phyloP scores from a whole-genome alignment of 2,329 filamentous ascomycete genomes.

The Ophiostoma ips region DNA sequence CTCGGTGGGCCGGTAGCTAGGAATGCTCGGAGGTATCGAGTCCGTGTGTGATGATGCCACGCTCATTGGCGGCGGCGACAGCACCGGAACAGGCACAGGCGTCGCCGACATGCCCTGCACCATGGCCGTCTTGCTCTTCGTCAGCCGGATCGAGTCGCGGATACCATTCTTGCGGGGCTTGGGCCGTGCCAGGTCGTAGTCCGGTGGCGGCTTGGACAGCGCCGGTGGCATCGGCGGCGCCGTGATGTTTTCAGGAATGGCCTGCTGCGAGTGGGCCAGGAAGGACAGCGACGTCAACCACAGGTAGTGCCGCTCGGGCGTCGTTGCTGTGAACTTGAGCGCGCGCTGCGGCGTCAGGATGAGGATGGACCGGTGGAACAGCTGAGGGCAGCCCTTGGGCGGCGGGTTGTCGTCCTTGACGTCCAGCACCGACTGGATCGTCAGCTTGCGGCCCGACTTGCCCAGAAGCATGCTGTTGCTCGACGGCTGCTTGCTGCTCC shows the following conservation, averaged over 20 bases:
- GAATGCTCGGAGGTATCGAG: conserved; percentile 37
- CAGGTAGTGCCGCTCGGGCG: conserved; percentile 75
- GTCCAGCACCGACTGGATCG: conserved; percentile 90
- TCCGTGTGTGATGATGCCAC: conserved; percentile 20
- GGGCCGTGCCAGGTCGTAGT: conserved; percentile 34
- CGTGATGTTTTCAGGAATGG: conserved; percentile 58
- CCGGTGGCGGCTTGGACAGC: conserved; percentile 28
- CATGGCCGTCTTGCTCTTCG: conserved; percentile 49
- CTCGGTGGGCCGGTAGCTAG: conserved; percentile 23
- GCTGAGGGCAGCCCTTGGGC: conserved; percentile 50
- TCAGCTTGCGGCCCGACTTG: conserved; percentile 88
- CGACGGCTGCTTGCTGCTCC: conserved; percentile 94
- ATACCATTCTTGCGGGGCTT: conserved; percentile 45
- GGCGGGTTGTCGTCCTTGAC: conserved; percentile 86
- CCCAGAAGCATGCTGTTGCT: conserved; percentile 79
- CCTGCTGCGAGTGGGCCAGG: conserved; percentile 76
- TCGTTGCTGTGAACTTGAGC: conserved; percentile 82
- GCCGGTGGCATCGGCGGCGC: conserved; percentile 39
- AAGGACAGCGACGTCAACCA: conserved; percentile 94
- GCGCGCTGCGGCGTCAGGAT: conserved; percentile 88
- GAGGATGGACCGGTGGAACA: conserved; percentile 88
- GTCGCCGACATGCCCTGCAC: conserved; percentile 13
- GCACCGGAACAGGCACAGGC: conserved; percentile 11
- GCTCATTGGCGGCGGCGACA: conserved; percentile 14
- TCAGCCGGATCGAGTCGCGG: conserved; percentile 77